Evolutionary conservation across 768 basidiomycete species (phyloP).

Genomic region (Mycena galopus): DNA sequence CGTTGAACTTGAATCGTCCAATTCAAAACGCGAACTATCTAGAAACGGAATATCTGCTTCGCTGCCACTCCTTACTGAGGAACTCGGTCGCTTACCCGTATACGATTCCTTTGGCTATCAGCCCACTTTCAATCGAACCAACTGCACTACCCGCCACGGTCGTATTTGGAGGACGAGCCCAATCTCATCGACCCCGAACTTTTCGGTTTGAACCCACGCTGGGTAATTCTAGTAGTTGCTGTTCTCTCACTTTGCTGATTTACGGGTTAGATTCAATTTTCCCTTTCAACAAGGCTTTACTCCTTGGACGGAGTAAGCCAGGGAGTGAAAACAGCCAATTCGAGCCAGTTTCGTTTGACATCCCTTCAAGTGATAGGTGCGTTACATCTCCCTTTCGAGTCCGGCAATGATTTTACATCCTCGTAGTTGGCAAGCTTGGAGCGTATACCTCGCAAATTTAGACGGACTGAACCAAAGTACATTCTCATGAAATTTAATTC

Average conservation of each 20-base stretch:
- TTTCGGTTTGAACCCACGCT: not conserved
- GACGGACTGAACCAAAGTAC: not conserved
- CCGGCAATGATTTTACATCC: too few relatives aligned
- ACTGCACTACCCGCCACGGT: not conserved
- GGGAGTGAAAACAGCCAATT: not conserved
- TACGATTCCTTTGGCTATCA: conserved; percentile 19
- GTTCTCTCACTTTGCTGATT: not conserved
- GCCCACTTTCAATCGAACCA: not conserved
- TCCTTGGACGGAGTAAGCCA: too few relatives aligned
- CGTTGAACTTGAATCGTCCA: not conserved
- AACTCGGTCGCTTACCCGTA: conserved; percentile 21
- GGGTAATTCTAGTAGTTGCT: not conserved
- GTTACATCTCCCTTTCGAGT: not conserved
- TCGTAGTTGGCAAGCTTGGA: not conserved
- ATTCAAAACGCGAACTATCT: too few relatives aligned
- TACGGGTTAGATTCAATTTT: not conserved
- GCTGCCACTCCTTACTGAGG: conserved; percentile 1
- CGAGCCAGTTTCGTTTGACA: not conserved
- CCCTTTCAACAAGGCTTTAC: not conserved
- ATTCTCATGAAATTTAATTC: not conserved
- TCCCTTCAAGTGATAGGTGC: not conserved
- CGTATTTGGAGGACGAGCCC: not conserved
- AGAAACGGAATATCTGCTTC: conserved; percentile 6
- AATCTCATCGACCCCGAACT: not conserved
- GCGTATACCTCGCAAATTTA: not conserved